Conservation (phyloP, 352 stramenopile species). For the Pythium brassicae region DNA sequence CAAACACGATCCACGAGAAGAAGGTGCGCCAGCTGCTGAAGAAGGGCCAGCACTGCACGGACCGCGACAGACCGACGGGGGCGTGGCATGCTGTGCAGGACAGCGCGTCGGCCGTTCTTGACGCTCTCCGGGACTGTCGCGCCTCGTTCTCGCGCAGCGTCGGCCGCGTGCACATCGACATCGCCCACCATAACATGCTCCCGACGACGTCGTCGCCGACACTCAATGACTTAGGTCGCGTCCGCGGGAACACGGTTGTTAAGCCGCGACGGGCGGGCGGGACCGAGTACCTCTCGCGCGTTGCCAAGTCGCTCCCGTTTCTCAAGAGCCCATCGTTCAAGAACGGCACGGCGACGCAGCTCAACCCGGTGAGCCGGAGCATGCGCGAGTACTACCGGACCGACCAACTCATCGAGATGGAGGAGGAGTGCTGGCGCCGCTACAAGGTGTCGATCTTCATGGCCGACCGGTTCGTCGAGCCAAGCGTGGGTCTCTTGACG, state of each 20-base stretch:
- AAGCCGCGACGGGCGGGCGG: conserved; percentile 6
- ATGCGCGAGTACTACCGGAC: conserved; percentile 48
- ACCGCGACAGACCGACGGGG: background rate
- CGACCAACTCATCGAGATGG: conserved; percentile 49
- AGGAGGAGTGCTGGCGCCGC: conserved; percentile 66
- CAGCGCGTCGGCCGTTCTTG: background rate
- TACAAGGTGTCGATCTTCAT: conserved; percentile 69
- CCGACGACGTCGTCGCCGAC: conserved; percentile 1
- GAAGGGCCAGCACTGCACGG: conserved; percentile 17
- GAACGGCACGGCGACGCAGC: conserved; percentile 42
- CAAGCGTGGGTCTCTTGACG: background rate
- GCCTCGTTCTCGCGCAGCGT: conserved; percentile 5
- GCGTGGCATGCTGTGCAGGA: conserved; percentile 3
- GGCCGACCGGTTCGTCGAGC: conserved; percentile 28
- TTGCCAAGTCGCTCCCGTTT: conserved; percentile 18
- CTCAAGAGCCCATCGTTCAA: conserved; percentile 39
- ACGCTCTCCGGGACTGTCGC: background rate
- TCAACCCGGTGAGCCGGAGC: conserved; percentile 44
- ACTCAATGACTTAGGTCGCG: background rate
- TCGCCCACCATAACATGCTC: background rate
- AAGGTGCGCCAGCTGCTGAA: conserved; percentile 34
- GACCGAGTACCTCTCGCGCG: conserved; percentile 8
- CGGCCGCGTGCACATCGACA: conserved; percentile 8
- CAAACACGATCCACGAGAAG: conserved; percentile 29
- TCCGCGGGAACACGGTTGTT: conserved; percentile 1